These are phyloP conservation scores for Sicyos baderoa DNA, from an alignment of 306 rosid genomes.

Conservation along the genomic window DNA sequence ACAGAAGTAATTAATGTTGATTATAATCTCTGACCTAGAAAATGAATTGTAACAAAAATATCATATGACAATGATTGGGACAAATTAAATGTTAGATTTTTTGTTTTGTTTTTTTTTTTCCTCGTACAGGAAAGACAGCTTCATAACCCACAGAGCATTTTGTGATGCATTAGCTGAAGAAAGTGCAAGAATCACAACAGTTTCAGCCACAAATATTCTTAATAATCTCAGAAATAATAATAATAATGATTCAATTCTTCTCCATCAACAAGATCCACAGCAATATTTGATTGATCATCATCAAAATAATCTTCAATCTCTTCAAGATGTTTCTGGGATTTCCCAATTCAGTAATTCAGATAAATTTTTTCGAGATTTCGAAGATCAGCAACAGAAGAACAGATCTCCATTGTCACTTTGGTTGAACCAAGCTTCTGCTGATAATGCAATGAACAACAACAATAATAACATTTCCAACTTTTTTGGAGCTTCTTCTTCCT, in stretches of 20 bases:
- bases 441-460: conserved; percentile 26
- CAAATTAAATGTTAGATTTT: conserved; percentile 26
- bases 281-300: conserved; percentile 32
- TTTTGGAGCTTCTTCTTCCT: conserved; percentile 31
- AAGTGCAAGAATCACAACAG: conserved; percentile 67
- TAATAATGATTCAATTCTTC: conserved; percentile 2
- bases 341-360: conserved; percentile 28
- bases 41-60: conserved; percentile 14
- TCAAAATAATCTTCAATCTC: conserved; percentile 14
- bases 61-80: conserved; percentile 21
- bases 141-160: conserved; percentile 93
- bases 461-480: conserved; percentile 19
- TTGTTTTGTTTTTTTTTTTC: neutral
- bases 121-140: conserved; percentile 74
- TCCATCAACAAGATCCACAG: conserved; percentile 14
- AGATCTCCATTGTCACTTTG: conserved; percentile 52
- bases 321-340: conserved; percentile 25
- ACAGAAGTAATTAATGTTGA: conserved; percentile 11
- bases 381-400: conserved; percentile 50
- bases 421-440: conserved; percentile 49
- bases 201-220: conserved; percentile 45
- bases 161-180: conserved; percentile 96
- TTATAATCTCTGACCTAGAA: conserved; percentile 12
- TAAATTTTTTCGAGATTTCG: conserved; percentile 28
- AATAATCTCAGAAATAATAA: conserved; percentile 35